Evolutionary conservation across 305 asterid genomes (phyloP), one percentile per base, ranked within the genome.

Genomic region (Euphrasia arctica): DNA sequence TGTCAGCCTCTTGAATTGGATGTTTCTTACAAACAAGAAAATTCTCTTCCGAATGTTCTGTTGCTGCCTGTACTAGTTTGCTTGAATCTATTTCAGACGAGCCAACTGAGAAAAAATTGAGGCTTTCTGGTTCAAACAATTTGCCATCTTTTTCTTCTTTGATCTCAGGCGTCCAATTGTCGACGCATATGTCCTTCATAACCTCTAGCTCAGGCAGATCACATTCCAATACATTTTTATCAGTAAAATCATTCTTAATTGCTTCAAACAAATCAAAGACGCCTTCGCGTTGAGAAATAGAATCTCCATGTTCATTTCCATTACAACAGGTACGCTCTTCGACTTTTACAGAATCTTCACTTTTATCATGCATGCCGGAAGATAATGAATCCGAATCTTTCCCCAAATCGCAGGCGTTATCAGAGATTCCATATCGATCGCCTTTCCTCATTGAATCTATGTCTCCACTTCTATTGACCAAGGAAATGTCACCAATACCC

Each of bases 151-250:
- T 67, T 63, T 47, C 68, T 60, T 70, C 72, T 45, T 62, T 72
- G 47, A 57, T 54, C 60, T 62, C 69, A 56, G 83, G 80, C 77
- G 75, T 58, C 54, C 95, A 89, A 54, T 83, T 87, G 50, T 86
- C 95, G 1, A 86, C 70, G 27, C 95, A 73, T 57, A 86, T 83
- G 62, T 86, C 95, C 75, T 82, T 83, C 67, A 78, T 72, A 57
- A 79, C 80, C 51, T 66, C 65, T 68, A 78, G 48, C 73, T 81
- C 83, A 7, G 86, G 82, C 48, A 68, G 56, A 31, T 72, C 81
- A 68, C 80, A 78, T 68, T 73, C 86, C 62, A 73, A 68, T 4
- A 79, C 74, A 63, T 57, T 77, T 68, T 80, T 80, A 68, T 82
- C 85, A 2, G 80, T 70, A 67, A 67, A 82, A 43, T 64, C 32